Percentiles rank a stretch among this genome's conserved stretches.
Conservation (phyloP, 1,139 yeast genomes). For the Nematodospora anomalae region DNA sequence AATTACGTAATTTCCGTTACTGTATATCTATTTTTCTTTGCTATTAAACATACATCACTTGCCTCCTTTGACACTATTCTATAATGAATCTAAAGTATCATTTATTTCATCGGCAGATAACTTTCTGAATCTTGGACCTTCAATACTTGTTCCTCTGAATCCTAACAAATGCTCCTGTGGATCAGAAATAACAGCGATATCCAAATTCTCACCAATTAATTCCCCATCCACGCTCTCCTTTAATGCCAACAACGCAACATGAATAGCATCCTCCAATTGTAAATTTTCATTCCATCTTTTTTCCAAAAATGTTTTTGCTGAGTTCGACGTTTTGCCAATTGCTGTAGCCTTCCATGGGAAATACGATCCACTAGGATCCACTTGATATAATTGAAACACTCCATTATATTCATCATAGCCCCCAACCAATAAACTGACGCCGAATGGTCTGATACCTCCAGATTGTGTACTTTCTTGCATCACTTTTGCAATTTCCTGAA, state of each 20-base stretch:
- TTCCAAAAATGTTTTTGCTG: conserved; percentile 95
- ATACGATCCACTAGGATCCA: conserved; percentile 96
- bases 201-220: conserved; percentile 94
- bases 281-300: conserved; percentile 97
- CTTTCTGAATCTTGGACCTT: conserved; percentile 87
- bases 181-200: conserved; percentile 83
- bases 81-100: conserved; percentile 91
- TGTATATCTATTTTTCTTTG: too few species aligned
- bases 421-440: conserved; percentile 91
- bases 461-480: conserved; percentile 99
- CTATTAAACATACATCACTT: background rate
- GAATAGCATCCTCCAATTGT: conserved; percentile 97
- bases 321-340: conserved; percentile 90
- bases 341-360: conserved; percentile 99
- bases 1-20: too few species aligned
- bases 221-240: conserved; percentile 98
- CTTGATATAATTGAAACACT: conserved; percentile 83
- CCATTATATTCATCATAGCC: conserved; percentile 85
- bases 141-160: conserved; percentile 74
- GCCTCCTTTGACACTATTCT: conserved; percentile 16
- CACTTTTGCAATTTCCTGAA: conserved; percentile 90
- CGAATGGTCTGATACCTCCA: conserved; percentile 98
- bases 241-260: conserved; percentile 88
- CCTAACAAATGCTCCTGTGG: conserved; percentile 83
- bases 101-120: conserved; percentile 88